Percentiles rank a stretch among this genome's conserved stretches.
phyloP scores from a whole-genome alignment of 768 basidiomycete species.

The Suillus sp. region DNA sequence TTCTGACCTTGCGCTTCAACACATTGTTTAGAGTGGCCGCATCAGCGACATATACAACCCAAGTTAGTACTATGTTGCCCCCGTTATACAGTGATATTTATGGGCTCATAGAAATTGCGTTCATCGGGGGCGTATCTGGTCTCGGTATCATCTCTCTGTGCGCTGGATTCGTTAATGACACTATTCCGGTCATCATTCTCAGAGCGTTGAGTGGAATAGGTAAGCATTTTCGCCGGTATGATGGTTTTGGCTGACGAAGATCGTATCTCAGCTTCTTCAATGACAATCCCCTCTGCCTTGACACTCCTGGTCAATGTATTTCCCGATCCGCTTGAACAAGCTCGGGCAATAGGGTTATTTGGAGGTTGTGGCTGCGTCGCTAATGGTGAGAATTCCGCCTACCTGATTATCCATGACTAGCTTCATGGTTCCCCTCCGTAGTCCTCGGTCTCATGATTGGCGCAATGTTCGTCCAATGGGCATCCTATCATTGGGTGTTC shows the following conservation, averaged over 20 bases:
- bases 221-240: conserved; percentile 18
- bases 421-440: conserved; percentile 17
- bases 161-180: conserved; percentile 48
- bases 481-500: conserved; percentile 54
- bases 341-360: conserved; percentile 49
- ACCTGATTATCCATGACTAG: neutral
- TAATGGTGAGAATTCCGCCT: conserved; percentile 35
- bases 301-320: conserved; percentile 52
- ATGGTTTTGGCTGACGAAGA: conserved; percentile 8
- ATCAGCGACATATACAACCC: conserved; percentile 43
- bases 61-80: conserved; percentile 29
- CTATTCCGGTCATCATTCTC: conserved; percentile 51
- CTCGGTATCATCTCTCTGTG: conserved; percentile 48
- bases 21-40: conserved; percentile 36
- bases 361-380: conserved; percentile 49
- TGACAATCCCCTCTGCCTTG: conserved; percentile 55
- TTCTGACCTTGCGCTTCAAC: neutral
- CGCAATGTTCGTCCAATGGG: conserved; percentile 42
- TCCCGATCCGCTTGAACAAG: conserved; percentile 47
- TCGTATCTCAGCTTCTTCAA: conserved; percentile 41
- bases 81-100: neutral
- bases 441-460: conserved; percentile 47
- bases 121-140: conserved; percentile 41
- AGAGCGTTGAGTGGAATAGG: conserved; percentile 54
- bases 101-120: conserved; percentile 38